phyloP scores from a whole-genome alignment of 2,329 filamentous ascomycete species.

The Clarireedia sp. region DNA sequence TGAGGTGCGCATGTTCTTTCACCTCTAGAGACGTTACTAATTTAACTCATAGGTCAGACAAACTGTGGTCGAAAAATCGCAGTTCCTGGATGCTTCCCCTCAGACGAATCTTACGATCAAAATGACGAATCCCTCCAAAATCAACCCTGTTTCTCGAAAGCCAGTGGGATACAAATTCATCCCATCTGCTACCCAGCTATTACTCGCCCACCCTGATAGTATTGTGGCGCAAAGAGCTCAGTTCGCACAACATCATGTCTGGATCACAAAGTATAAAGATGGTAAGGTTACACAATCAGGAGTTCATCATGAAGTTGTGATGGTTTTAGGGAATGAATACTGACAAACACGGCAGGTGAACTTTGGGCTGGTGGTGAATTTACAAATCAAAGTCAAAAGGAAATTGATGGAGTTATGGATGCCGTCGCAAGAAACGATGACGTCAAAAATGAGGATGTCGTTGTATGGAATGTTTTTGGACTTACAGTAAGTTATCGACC shows the following conservation, averaged over 20 bases:
- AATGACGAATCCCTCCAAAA: conserved; percentile 39
- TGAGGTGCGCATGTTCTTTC: conserved; percentile 22
- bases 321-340: not conserved
- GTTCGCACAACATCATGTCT: conserved; percentile 77
- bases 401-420: conserved; percentile 42
- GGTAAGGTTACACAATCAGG: conserved; percentile 20
- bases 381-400: conserved; percentile 28
- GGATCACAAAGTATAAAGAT: conserved; percentile 75
- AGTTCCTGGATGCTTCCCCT: conserved; percentile 36
- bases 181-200: conserved; percentile 66
- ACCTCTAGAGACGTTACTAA: not conserved
- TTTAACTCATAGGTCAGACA: conserved; percentile 31
- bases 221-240: conserved; percentile 85
- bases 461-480: conserved; percentile 85
- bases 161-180: conserved; percentile 82
- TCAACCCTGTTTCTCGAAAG: conserved; percentile 77
- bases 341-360: conserved; percentile 14
- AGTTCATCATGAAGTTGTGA: not conserved
- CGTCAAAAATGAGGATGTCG: conserved; percentile 76
- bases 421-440: conserved; percentile 77
- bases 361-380: conserved; percentile 30
- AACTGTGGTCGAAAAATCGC: conserved; percentile 28
- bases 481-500: conserved; percentile 41
- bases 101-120: conserved; percentile 66
- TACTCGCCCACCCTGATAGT: conserved; percentile 71